Percentiles rank a stretch among this genome's conserved stretches.
Conservation (phyloP, 805 yeast genomes). For the Candida parachauliodes region DNA sequence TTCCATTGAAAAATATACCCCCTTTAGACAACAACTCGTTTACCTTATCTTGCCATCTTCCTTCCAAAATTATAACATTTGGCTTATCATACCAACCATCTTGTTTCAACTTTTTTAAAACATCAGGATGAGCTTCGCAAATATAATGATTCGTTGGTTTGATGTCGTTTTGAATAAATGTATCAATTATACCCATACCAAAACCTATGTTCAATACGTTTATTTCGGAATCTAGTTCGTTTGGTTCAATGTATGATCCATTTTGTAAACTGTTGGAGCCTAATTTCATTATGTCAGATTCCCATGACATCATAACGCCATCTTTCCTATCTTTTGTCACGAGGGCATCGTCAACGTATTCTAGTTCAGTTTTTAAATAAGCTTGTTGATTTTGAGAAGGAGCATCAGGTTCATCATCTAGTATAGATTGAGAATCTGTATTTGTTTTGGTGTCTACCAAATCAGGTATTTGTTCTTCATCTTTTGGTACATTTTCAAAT, state of each 20-base stretch:
- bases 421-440: constrained; percentile 6
- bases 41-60: constrained; percentile 89
- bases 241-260: constrained; percentile 27
- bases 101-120: constrained; percentile 55
- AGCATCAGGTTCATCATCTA: constrained; percentile 22
- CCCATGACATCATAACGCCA: constrained; percentile 99
- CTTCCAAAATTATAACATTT: constrained; percentile 72
- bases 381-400: constrained; percentile 65
- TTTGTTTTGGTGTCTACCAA: constrained; percentile 2
- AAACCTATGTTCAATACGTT: constrained; percentile 83
- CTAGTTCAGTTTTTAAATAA: constrained; percentile 62
- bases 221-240: constrained; percentile 30
- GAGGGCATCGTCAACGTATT: constrained; percentile 64
- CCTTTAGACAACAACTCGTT: constrained; percentile 57
- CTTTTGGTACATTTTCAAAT: constrained; percentile 12
- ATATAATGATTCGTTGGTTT: constrained; percentile 74
- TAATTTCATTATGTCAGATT: constrained; percentile 70
- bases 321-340: constrained; percentile 71
- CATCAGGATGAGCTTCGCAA: constrained; percentile 94
- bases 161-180: constrained; percentile 55
- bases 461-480: constrained; percentile 5
- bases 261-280: constrained; percentile 75
- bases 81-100: constrained; percentile 83
- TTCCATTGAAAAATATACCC: constrained; percentile 81
- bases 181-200: constrained; percentile 95